phyloP scores from a whole-genome alignment of 306 rosid species.

The Corylus heterophylla region DNA sequence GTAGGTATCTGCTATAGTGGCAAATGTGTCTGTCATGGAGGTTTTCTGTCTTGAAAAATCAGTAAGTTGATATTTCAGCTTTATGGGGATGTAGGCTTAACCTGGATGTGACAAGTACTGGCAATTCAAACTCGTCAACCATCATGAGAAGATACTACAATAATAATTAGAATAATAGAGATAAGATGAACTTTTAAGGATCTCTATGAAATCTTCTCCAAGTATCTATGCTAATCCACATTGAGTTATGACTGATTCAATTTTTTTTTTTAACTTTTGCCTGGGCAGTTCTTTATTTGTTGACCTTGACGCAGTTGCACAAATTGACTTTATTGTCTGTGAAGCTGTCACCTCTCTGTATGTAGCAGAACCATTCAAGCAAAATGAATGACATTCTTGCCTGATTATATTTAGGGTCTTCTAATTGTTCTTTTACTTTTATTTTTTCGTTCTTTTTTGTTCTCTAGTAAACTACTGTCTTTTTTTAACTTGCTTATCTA shows the following conservation, averaged over 20 bases:
- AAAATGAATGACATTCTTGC: neutral
- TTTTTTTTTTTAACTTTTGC: neutral
- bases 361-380: neutral
- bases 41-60: neutral
- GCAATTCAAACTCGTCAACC: neutral
- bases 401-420: conserved; percentile 1
- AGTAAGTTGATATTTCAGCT: neutral
- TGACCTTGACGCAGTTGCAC: neutral
- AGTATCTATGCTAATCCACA: neutral
- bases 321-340: neutral
- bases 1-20: neutral
- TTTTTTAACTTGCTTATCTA: neutral
- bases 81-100: neutral
- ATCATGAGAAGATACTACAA: neutral
- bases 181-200: neutral
- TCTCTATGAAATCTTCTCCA: conserved; percentile 4
- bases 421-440: neutral
- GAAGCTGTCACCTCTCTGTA: neutral
- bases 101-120: neutral
- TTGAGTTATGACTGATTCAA: neutral
- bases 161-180: neutral
- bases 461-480: neutral
- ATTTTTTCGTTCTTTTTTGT: neutral
- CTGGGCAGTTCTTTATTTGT: neutral
- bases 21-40: neutral